phyloP scores from a whole-genome alignment of 116 monocot species.

The Posidonia oceanica region DNA sequence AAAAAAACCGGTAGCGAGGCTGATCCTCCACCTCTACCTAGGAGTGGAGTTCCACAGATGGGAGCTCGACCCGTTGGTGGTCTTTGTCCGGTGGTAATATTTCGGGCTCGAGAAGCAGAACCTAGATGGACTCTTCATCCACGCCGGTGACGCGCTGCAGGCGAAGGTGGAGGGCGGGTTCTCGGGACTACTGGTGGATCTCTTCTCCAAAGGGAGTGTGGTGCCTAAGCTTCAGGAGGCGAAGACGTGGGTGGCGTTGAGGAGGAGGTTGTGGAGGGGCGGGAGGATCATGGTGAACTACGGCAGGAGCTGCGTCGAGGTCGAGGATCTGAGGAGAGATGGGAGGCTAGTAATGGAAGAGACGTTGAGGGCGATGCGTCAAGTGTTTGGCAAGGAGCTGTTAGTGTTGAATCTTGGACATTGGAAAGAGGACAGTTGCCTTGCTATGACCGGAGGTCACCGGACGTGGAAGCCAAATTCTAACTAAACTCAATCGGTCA shows the following conservation, averaged over 20 bases:
- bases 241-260: too few relatives aligned
- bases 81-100: too few relatives aligned
- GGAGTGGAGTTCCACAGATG: too few relatives aligned
- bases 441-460: slow-evolving; percentile 44
- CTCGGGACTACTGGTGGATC: slow-evolving; percentile 50
- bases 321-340: slow-evolving; percentile 43
- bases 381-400: slow-evolving; percentile 25
- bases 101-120: too few relatives aligned
- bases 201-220: slow-evolving; percentile 54
- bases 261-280: too few relatives aligned
- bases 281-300: too few relatives aligned
- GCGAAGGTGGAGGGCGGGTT: slow-evolving; percentile 32
- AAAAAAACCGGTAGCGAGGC: too few relatives aligned
- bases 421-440: slow-evolving; percentile 35
- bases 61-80: too few relatives aligned
- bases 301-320: slow-evolving; percentile 38
- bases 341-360: slow-evolving; percentile 41
- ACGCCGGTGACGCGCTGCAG: slow-evolving; percentile 48
- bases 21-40: too few relatives aligned
- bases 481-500: too few relatives aligned
- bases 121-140: too few relatives aligned
- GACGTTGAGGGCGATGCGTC: slow-evolving; percentile 11
- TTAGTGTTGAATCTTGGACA: slow-evolving; percentile 33
- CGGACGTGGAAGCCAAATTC: slow-evolving; percentile 7
- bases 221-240: slow-evolving; percentile 8